Evolutionary conservation across 495 filamentous ascomycete genomes (phyloP).

Genomic region (Xylaria grammica): DNA sequence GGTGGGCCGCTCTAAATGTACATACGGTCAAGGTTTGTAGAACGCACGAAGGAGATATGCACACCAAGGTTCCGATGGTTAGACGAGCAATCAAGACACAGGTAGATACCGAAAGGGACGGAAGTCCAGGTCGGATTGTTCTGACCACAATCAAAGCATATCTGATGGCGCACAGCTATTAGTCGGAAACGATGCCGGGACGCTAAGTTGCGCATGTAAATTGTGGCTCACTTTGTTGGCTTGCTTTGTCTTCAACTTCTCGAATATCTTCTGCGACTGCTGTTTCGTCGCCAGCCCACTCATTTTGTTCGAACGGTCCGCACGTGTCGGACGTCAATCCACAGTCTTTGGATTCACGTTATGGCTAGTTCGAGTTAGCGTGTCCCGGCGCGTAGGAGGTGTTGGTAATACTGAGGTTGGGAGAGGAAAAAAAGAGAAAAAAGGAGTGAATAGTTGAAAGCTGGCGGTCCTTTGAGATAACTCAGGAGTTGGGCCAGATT

Average conservation of each 20-base stretch:
- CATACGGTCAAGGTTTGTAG: constrained; percentile 97
- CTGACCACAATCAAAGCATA: constrained; percentile 95
- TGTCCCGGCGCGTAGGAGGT: not conserved
- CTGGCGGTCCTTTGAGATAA: not conserved
- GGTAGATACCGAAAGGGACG: constrained; percentile 95
- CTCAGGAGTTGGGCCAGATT: constrained; percentile 43
- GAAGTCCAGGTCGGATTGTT: constrained; percentile 99
- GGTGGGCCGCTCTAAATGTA: constrained; percentile 14
- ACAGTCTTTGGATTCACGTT: not conserved
- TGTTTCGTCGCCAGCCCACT: constrained; percentile 85
- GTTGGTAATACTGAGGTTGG: not conserved
- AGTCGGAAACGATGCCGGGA: constrained; percentile 21
- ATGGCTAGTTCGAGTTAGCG: constrained; percentile 25
- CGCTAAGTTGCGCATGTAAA: not conserved
- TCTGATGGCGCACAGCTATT: constrained; percentile 52
- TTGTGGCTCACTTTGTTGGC: constrained; percentile 81
- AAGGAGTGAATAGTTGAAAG: not conserved
- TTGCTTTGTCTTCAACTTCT: constrained; percentile 91
- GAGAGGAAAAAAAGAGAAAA: not conserved
- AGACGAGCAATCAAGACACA: constrained; percentile 95
- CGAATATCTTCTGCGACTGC: constrained; percentile 95
- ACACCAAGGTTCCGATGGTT: constrained; percentile 91
- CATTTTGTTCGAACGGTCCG: constrained; percentile 59
- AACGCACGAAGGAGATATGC: constrained; percentile 97
- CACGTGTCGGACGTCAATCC: constrained; percentile 49